Conservation (phyloP, 2,329 filamentous ascomycete species). For the Immersiporthe knoxdaviesiana region DNA sequence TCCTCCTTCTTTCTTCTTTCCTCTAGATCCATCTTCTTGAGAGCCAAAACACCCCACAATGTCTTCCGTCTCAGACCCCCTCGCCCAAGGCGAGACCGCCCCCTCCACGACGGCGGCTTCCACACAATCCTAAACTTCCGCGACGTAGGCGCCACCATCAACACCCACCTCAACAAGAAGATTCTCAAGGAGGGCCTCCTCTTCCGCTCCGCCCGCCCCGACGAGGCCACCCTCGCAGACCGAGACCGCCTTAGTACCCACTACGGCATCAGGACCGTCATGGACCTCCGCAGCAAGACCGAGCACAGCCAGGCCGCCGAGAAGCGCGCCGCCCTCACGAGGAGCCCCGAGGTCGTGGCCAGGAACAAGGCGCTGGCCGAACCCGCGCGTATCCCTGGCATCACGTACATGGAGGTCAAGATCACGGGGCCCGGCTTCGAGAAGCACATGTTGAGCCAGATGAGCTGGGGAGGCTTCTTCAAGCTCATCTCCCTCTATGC, state of each 20-base stretch:
- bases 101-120: slow-evolving; percentile 40
- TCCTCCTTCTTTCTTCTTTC: too few relatives aligned
- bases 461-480: slow-evolving; percentile 69
- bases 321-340: slow-evolving; percentile 57
- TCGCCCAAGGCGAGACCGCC: not conserved
- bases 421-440: slow-evolving; percentile 76
- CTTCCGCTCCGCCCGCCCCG: slow-evolving; percentile 71
- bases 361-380: slow-evolving; percentile 56
- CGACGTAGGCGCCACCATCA: slow-evolving; percentile 72
- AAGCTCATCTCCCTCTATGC: slow-evolving; percentile 66
- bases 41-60: not conserved
- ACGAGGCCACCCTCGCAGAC: slow-evolving; percentile 73
- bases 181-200: slow-evolving; percentile 64
- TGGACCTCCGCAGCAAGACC: slow-evolving; percentile 81
- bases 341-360: slow-evolving; percentile 48
- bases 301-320: slow-evolving; percentile 72
- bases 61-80: slow-evolving; percentile 12
- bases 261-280: slow-evolving; percentile 69
- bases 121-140: slow-evolving; percentile 74
- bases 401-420: slow-evolving; percentile 69
- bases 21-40: too few relatives aligned
- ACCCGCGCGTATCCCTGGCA: slow-evolving; percentile 63
- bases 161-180: slow-evolving; percentile 52
- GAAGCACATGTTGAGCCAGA: slow-evolving; percentile 65
- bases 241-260: slow-evolving; percentile 60